phyloP scores from a whole-genome alignment of 2,329 filamentous ascomycete genomes.

The Phoma sp. region DNA sequence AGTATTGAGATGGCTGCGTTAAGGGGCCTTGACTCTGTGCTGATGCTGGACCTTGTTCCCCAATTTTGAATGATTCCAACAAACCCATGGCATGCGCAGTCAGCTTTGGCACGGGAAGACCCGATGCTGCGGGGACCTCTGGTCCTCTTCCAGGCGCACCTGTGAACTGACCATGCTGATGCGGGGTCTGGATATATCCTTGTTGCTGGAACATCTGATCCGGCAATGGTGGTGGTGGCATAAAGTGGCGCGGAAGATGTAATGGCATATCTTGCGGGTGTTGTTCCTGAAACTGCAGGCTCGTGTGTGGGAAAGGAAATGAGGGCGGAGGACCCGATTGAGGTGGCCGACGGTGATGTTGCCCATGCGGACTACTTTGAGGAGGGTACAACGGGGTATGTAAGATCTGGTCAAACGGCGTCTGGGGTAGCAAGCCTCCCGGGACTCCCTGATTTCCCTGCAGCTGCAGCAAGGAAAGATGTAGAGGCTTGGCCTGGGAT shows the following conservation, averaged over 20 bases:
- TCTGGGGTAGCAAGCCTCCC: conserved; percentile 38
- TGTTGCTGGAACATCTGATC: conserved; percentile 21
- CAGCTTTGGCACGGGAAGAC: conserved; percentile 63
- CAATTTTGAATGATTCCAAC: conserved; percentile 62
- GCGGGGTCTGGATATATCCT: conserved; percentile 43
- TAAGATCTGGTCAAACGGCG: conserved; percentile 62
- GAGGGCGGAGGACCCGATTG: conserved; percentile 57
- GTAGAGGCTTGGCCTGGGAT: conserved; percentile 53
- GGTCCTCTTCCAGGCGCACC: conserved; percentile 47
- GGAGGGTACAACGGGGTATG: conserved; percentile 61
- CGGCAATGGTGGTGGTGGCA: conserved; percentile 28
- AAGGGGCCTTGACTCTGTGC: conserved; percentile 11
- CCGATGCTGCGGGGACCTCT: conserved; percentile 61
- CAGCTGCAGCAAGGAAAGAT: conserved; percentile 57
- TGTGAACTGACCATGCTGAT: conserved; percentile 34
- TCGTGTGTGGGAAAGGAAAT: conserved; percentile 53
- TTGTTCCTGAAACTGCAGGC: conserved; percentile 35
- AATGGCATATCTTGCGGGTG: conserved; percentile 29
- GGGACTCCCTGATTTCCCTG: conserved; percentile 29
- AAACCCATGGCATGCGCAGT: conserved; percentile 64
- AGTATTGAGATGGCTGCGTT: conserved; percentile 26
- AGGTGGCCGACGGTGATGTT: conserved; percentile 60
- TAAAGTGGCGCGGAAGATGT: conserved; percentile 27
- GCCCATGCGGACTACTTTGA: conserved; percentile 58
- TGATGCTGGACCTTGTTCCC: conserved; percentile 31